phyloP scores from a whole-genome alignment of 495 filamentous ascomycete species.

The Penicillium salamii region DNA sequence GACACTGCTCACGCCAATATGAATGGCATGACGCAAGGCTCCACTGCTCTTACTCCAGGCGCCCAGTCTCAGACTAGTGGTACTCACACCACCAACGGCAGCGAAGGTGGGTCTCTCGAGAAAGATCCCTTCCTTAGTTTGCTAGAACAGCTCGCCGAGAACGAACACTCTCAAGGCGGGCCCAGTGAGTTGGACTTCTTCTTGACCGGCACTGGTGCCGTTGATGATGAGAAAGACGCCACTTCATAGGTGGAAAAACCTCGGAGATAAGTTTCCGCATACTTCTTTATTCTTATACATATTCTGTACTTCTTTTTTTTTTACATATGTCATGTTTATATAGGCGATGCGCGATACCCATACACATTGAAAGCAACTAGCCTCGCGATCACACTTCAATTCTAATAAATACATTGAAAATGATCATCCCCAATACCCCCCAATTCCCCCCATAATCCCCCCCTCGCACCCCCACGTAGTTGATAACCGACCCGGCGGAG shows the following conservation, averaged over 20 bases:
- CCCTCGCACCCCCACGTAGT: background rate
- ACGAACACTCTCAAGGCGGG: constrained; percentile 58
- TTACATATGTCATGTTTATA: background rate
- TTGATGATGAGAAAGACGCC: constrained; percentile 16
- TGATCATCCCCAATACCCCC: no score
- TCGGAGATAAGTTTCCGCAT: background rate
- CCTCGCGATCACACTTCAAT: no score
- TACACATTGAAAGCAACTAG: background rate
- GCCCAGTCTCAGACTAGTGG: constrained; percentile 36
- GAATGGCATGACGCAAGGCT: constrained; percentile 1
- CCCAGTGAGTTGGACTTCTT: constrained; percentile 75
- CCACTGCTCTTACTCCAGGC: constrained; percentile 32
- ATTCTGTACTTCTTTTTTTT: background rate
- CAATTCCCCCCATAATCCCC: background rate
- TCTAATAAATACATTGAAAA: no score
- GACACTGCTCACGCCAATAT: constrained; percentile 21
- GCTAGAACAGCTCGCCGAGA: constrained; percentile 77
- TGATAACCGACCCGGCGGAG: background rate
- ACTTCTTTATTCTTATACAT: background rate
- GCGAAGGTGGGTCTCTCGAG: constrained; percentile 41
- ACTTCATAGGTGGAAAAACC: background rate
- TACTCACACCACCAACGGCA: constrained; percentile 27
- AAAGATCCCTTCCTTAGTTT: constrained; percentile 79
- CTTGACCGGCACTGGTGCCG: constrained; percentile 37
- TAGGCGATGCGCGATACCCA: constrained; percentile 2